phyloP scores from a whole-genome alignment of 345 rosid genomes.

The Hibiscus mutabilis region DNA sequence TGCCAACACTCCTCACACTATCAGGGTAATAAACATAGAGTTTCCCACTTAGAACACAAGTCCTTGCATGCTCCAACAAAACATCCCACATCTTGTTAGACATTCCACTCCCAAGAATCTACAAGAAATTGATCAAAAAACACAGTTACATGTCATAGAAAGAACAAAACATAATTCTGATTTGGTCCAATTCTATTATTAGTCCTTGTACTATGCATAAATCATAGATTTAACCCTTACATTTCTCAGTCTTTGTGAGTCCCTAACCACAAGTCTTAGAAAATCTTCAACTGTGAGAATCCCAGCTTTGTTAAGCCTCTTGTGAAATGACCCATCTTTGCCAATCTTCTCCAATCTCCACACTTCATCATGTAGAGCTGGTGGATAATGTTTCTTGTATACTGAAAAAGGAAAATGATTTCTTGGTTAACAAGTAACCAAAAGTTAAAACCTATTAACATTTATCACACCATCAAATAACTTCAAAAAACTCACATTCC shows the following conservation, averaged over 20 bases:
- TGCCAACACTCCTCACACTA: conserved; percentile 48
- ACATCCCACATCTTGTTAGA: conserved; percentile 99
- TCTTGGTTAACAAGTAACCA: too few relatives aligned
- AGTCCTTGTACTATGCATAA: too few relatives aligned
- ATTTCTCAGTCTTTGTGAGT: conserved; percentile 67
- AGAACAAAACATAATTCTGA: not conserved
- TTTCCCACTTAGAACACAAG: conserved; percentile 75
- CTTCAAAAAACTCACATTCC: conserved; percentile 55
- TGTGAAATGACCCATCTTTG: conserved; percentile 94
- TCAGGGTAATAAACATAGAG: conserved; percentile 79
- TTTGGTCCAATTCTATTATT: not conserved
- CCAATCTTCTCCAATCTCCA: conserved; percentile 99
- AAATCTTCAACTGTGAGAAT: conserved; percentile 82
- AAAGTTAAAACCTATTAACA: too few relatives aligned
- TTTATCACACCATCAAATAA: not conserved
- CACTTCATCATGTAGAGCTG: conserved; percentile 77
- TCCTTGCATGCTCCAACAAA: conserved; percentile 88
- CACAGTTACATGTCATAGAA: conserved; percentile 9
- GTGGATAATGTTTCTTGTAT: conserved; percentile 98
- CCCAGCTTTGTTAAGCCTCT: conserved; percentile 83
- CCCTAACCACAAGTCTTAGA: conserved; percentile 71
- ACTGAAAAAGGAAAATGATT: conserved; percentile 34
- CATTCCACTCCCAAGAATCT: conserved; percentile 99
- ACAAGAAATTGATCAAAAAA: conserved; percentile 15
- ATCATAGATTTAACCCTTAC: conserved; percentile 19